phyloP scores from a whole-genome alignment of 2,329 filamentous ascomycete genomes.

The Fusarium setosum region DNA sequence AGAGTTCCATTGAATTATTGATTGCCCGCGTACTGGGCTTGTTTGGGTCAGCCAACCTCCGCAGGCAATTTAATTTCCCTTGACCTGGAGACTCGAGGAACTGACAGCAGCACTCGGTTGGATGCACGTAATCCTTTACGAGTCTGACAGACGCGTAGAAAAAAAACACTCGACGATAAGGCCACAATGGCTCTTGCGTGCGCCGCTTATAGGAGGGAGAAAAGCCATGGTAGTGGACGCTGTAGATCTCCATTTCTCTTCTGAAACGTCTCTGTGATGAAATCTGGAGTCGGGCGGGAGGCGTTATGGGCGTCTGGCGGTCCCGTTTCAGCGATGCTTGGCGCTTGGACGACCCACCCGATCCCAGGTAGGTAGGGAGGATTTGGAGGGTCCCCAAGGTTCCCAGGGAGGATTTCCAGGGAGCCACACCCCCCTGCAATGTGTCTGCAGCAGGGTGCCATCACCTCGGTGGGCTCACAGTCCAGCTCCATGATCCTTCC shows the following conservation, averaged over 20 bases:
- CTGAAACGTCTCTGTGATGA: slow-evolving; percentile 12
- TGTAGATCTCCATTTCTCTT: slow-evolving; percentile 23
- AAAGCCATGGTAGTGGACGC: not conserved
- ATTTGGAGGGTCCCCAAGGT: not conserved
- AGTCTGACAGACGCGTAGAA: not conserved
- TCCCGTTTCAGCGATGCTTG: slow-evolving; percentile 34
- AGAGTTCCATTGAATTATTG: not conserved
- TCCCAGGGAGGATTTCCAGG: slow-evolving; percentile 15
- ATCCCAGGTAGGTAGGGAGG: slow-evolving; percentile 4
- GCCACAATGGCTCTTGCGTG: not conserved
- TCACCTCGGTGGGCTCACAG: slow-evolving; percentile 3
- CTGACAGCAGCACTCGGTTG: too few species aligned
- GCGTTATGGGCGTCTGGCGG: slow-evolving; percentile 20
- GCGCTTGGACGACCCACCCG: slow-evolving; percentile 1
- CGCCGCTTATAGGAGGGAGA: not conserved
- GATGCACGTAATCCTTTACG: too few species aligned
- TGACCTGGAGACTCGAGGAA: too few species aligned
- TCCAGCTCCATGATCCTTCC: slow-evolving; percentile 19
- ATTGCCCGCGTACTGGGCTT: not conserved
- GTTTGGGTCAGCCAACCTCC: slow-evolving; percentile 13
- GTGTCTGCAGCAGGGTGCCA: slow-evolving; percentile 11
- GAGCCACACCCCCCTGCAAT: slow-evolving; percentile 20
- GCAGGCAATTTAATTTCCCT: slow-evolving; percentile 32
- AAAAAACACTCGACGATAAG: not conserved
- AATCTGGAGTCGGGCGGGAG: slow-evolving; percentile 12